phyloP scores from a whole-genome alignment of 2,329 filamentous ascomycete species.

The Penicillium sp. region DNA sequence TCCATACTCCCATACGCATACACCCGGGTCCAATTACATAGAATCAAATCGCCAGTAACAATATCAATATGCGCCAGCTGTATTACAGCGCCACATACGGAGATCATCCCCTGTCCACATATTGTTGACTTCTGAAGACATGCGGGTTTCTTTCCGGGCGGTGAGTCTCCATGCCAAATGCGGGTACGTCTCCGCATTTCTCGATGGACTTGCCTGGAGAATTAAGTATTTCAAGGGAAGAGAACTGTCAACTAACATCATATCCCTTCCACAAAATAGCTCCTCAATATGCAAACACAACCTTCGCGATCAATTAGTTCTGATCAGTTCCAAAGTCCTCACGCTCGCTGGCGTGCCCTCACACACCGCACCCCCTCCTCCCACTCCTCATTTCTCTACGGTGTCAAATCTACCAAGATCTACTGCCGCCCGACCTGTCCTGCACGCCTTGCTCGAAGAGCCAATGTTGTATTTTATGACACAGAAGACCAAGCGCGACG shows the following conservation, averaged over 20 bases:
- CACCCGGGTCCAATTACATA: background rate
- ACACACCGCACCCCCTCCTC: background rate
- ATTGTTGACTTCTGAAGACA: background rate
- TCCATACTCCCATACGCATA: background rate
- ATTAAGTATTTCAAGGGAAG: background rate
- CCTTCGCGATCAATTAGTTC: background rate
- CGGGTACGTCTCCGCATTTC: background rate
- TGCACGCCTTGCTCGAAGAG: background rate
- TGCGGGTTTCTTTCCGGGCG: background rate
- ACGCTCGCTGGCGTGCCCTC: background rate
- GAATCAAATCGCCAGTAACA: background rate
- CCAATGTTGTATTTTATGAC: background rate
- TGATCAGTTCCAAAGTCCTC: background rate
- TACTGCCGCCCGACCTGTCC: background rate
- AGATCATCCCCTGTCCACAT: background rate
- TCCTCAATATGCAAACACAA: background rate
- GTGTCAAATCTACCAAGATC: background rate
- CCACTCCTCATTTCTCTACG: background rate
- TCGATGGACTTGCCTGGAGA: background rate
- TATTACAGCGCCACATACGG: background rate
- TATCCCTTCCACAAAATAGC: background rate
- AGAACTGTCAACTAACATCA: background rate
- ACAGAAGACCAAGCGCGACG: background rate
- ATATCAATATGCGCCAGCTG: background rate
- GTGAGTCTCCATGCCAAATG: background rate